Evolutionary conservation across 441 rosid species (phyloP).

Genomic region (Erodium moschatum): DNA sequence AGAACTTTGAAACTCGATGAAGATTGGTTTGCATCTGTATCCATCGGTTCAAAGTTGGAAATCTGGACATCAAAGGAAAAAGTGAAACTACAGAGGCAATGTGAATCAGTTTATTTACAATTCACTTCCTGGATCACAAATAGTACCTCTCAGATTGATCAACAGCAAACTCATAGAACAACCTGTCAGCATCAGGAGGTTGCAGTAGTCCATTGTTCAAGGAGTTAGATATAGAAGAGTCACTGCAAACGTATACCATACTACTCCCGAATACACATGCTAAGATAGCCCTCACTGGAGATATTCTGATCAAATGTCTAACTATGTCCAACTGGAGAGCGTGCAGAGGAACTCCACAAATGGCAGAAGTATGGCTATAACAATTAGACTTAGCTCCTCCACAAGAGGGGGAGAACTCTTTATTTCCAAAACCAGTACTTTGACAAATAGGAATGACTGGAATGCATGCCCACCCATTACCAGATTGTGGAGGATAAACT

Average conservation of each 20-base stretch:
- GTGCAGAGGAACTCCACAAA: constrained; percentile 72
- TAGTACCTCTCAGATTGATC: constrained; percentile 97
- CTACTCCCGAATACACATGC: constrained; percentile 98
- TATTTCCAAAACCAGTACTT: constrained; percentile 48
- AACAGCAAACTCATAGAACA: constrained; percentile 92
- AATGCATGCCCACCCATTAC: constrained; percentile 97
- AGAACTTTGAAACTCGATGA: constrained; percentile 88
- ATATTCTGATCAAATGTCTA: constrained; percentile 83
- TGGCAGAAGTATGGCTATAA: constrained; percentile 56
- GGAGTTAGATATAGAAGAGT: constrained; percentile 62
- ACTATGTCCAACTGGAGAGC: constrained; percentile 90
- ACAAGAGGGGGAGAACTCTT: constrained; percentile 54
- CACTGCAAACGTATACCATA: constrained; percentile 64
- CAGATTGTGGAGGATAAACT: constrained; percentile 93
- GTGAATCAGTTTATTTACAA: constrained; percentile 9
- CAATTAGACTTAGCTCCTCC: constrained; percentile 71
- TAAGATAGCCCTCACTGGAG: constrained; percentile 90
- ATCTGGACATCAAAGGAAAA: constrained; percentile 41
- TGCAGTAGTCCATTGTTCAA: constrained; percentile 53
- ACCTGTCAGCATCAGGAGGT: constrained; percentile 66
- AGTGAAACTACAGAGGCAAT: constrained; percentile 19
- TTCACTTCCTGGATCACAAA: constrained; percentile 15
- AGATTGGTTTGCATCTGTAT: constrained; percentile 97
- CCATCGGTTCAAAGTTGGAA: constrained; percentile 95
- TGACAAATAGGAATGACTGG: constrained; percentile 61